These are phyloP conservation scores for Gynochthodes officinalis DNA, from an alignment of 257 asterid species.

Conservation along the genomic window DNA sequence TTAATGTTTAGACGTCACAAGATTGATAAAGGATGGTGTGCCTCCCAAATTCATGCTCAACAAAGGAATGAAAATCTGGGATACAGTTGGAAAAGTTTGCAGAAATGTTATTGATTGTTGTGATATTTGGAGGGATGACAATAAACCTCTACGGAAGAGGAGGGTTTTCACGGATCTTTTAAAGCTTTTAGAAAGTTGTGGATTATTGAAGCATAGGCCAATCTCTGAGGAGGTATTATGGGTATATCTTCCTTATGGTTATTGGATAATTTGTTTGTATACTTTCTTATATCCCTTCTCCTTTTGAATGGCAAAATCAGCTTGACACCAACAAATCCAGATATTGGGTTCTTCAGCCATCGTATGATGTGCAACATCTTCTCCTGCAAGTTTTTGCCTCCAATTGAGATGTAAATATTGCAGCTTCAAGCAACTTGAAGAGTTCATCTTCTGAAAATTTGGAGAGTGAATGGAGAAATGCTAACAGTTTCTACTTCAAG, in stretches of 20 bases:
- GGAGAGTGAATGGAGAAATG: slow-evolving; percentile 54
- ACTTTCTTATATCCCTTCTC: slow-evolving; percentile 7
- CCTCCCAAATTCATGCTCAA: slow-evolving; percentile 37
- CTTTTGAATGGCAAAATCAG: slow-evolving; percentile 35
- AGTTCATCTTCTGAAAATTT: slow-evolving; percentile 27
- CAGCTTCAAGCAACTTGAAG: slow-evolving; percentile 24
- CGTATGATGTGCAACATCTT: slow-evolving; percentile 71
- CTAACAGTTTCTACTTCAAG: slow-evolving; percentile 79
- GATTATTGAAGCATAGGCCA: slow-evolving; percentile 69
- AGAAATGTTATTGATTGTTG: slow-evolving; percentile 44
- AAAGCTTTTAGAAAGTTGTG: slow-evolving; percentile 62
- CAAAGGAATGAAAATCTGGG: slow-evolving; percentile 47
- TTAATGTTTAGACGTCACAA: slow-evolving; percentile 41
- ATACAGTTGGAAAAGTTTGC: slow-evolving; percentile 46
- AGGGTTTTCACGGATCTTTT: slow-evolving; percentile 71
- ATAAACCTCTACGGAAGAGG: slow-evolving; percentile 53
- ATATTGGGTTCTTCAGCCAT: slow-evolving; percentile 83
- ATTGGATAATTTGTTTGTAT: background rate
- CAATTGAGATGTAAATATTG: slow-evolving; percentile 22
- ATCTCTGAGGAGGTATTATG: slow-evolving; percentile 50
- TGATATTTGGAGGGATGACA: slow-evolving; percentile 68
- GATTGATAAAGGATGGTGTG: slow-evolving; percentile 29
- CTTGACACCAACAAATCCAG: slow-evolving; percentile 26
- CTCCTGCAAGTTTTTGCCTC: slow-evolving; percentile 37
- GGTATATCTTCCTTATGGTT: slow-evolving; percentile 1